Conservation (phyloP, 2,329 filamentous ascomycete genomes). For the Leptographium radiaticola region DNA sequence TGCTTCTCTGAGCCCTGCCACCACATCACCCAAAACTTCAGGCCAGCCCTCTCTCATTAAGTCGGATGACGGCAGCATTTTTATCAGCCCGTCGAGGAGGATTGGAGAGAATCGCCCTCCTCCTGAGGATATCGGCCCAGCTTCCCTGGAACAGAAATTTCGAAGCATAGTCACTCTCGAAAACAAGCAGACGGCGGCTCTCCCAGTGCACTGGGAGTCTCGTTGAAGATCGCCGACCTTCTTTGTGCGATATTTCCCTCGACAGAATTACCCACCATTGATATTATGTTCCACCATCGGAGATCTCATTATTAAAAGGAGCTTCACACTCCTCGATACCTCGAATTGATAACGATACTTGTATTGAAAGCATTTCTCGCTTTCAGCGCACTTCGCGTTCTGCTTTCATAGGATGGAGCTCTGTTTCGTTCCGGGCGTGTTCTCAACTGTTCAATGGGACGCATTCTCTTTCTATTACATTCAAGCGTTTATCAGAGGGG, state of each 20-base stretch:
- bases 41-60: slow-evolving; percentile 8
- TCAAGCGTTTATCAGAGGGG: not conserved
- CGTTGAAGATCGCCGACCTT: not conserved
- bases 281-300: not conserved
- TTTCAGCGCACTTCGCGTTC: not conserved
- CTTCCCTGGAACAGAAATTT: slow-evolving; percentile 18
- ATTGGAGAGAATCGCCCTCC: slow-evolving; percentile 32
- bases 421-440: too few relatives aligned
- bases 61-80: slow-evolving; percentile 8
- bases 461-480: not conserved
- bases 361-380: not conserved
- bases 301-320: not conserved
- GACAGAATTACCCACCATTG: not conserved
- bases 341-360: not conserved
- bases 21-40: slow-evolving; percentile 8
- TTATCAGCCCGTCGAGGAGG: slow-evolving; percentile 18
- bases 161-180: slow-evolving; percentile 8
- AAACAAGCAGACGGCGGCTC: slow-evolving; percentile 6
- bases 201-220: slow-evolving; percentile 6
- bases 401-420: not conserved
- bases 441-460: not conserved
- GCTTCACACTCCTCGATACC: not conserved
- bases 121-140: slow-evolving; percentile 11
- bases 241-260: not conserved
- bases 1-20: slow-evolving; percentile 6